A percentile compares a stretch with the other conserved stretches of the same genome.
phyloP scores from a whole-genome alignment of 768 basidiomycete genomes.

The Rhizopogon rudus region DNA sequence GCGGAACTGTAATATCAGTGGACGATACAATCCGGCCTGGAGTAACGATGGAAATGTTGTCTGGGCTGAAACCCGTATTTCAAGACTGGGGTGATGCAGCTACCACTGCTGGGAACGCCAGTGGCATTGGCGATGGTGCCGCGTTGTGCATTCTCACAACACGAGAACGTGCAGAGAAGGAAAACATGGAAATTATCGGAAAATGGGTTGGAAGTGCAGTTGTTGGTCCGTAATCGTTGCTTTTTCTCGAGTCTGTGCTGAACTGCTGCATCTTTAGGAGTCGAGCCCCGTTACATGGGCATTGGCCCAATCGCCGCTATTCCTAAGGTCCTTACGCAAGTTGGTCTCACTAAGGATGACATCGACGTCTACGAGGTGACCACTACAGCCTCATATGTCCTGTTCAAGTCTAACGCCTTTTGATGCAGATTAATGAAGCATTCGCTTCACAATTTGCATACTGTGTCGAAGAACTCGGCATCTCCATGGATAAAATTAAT shows the following conservation, averaged over 20 bases:
- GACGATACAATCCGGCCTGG: slow-evolving; percentile 90
- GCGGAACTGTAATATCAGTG: slow-evolving; percentile 57
- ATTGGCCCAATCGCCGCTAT: slow-evolving; percentile 70
- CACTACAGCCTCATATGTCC: background rate
- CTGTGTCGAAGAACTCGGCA: slow-evolving; percentile 74
- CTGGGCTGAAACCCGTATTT: slow-evolving; percentile 83
- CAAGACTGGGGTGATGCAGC: slow-evolving; percentile 66
- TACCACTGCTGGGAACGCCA: slow-evolving; percentile 83
- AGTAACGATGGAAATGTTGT: slow-evolving; percentile 72
- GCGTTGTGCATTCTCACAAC: slow-evolving; percentile 80
- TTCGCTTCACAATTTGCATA: slow-evolving; percentile 95
- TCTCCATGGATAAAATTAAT: slow-evolving; percentile 81
- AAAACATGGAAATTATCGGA: slow-evolving; percentile 74
- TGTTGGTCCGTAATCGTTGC: slow-evolving; percentile 48
- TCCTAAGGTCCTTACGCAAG: slow-evolving; percentile 58
- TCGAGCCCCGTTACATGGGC: slow-evolving; percentile 77
- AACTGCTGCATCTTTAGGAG: slow-evolving; percentile 38
- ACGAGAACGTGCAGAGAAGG: slow-evolving; percentile 67
- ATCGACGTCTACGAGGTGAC: slow-evolving; percentile 72
- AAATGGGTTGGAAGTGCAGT: slow-evolving; percentile 80
- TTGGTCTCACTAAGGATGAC: slow-evolving; percentile 64
- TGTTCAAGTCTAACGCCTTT: background rate
- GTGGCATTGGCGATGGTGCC: slow-evolving; percentile 90
- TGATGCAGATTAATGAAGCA: slow-evolving; percentile 74
- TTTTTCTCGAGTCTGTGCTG: background rate